These are phyloP conservation scores for Astraeus odoratus DNA, from an alignment of 768 basidiomycete species.

Conservation along the genomic window DNA sequence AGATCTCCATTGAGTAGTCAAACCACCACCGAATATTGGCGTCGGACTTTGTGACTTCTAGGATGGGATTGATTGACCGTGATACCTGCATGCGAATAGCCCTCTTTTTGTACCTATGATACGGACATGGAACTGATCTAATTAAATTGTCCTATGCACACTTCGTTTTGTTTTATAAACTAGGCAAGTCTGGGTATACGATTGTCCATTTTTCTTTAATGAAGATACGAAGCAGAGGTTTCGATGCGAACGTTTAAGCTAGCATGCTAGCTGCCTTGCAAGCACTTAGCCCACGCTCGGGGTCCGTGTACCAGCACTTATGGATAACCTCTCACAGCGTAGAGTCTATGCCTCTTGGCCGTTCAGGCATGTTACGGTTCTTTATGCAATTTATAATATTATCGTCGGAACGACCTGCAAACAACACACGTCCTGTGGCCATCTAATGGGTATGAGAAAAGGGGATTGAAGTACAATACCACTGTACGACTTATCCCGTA, in stretches of 20 bases:
- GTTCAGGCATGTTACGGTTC: not conserved
- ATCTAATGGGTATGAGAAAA: conserved; percentile 10
- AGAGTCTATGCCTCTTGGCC: not conserved
- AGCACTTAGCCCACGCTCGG: not conserved
- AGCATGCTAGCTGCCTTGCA: not conserved
- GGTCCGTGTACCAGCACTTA: not conserved
- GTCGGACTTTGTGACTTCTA: not conserved
- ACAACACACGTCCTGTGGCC: conserved; percentile 12
- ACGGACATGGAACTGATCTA: conserved; percentile 8
- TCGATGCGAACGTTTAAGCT: not conserved
- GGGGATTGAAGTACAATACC: not conserved
- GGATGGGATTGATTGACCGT: not conserved
- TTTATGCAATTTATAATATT: not conserved
- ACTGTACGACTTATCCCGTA: conserved; percentile 19
- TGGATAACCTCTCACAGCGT: not conserved
- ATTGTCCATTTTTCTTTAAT: too few species aligned
- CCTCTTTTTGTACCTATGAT: conserved; percentile 13
- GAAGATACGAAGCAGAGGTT: too few species aligned
- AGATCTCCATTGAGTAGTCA: conserved; percentile 72
- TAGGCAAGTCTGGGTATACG: too few species aligned
- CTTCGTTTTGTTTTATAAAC: conserved; percentile 4
- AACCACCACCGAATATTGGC: too few species aligned
- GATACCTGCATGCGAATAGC: conserved; percentile 4
- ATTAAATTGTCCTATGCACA: conserved; percentile 14
- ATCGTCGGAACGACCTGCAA: not conserved